Percentiles rank a stretch among this genome's conserved stretches.
Conservation (phyloP, 2,329 filamentous ascomycete genomes). For the Kalmusia sp. region DNA sequence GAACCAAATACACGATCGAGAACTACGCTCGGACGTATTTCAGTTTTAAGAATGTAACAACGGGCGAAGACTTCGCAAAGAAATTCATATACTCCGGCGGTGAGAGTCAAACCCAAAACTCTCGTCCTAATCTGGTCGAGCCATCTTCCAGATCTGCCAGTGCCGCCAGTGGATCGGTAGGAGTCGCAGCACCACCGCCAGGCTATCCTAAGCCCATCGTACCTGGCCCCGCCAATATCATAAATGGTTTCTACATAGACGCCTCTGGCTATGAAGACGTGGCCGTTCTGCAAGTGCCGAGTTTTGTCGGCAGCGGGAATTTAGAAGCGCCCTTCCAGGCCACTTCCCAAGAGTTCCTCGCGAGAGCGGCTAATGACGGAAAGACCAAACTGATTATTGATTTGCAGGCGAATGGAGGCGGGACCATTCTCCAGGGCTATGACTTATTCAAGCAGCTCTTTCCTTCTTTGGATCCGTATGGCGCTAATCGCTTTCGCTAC, state of each 20-base stretch:
- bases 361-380: slow-evolving; percentile 53
- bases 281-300: slow-evolving; percentile 52
- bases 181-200: slow-evolving; percentile 33
- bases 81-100: slow-evolving; percentile 44
- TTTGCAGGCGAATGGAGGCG: slow-evolving; percentile 65
- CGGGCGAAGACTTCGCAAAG: slow-evolving; percentile 49
- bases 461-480: slow-evolving; percentile 58
- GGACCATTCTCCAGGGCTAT: slow-evolving; percentile 65
- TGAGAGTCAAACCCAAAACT: slow-evolving; percentile 1
- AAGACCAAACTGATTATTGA: slow-evolving; percentile 69
- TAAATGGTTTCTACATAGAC: slow-evolving; percentile 56
- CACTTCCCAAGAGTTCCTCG: slow-evolving; percentile 50
- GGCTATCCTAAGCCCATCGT: slow-evolving; percentile 54
- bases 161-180: neutral
- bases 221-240: slow-evolving; percentile 47
- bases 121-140: neutral
- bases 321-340: slow-evolving; percentile 45
- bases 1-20: slow-evolving; percentile 46
- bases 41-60: slow-evolving; percentile 49
- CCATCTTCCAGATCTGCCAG: neutral
- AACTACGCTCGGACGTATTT: slow-evolving; percentile 52
- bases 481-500: slow-evolving; percentile 60
- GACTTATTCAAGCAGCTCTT: slow-evolving; percentile 68
- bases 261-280: slow-evolving; percentile 52
- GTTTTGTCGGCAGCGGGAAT: slow-evolving; percentile 43